Percentiles rank a stretch among this genome's conserved stretches.
phyloP scores from a whole-genome alignment of 2,329 filamentous ascomycete genomes.

The Dactylella cylindrospora region DNA sequence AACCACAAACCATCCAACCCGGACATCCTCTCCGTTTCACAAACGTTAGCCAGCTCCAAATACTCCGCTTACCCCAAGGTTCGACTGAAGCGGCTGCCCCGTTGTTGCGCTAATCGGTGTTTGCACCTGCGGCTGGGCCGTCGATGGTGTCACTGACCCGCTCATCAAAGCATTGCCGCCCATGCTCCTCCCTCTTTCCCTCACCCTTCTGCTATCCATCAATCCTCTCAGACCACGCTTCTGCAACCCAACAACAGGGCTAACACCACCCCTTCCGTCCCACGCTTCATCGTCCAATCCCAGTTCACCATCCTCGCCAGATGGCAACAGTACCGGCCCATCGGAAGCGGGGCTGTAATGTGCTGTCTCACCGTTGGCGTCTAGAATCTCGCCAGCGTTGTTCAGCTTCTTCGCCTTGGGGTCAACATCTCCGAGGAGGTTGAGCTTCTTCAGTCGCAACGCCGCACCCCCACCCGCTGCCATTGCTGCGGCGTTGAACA shows the following conservation, averaged over 20 bases:
- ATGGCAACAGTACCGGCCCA: constrained; percentile 53
- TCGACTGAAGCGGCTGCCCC: constrained; percentile 12
- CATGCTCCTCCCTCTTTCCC: constrained; percentile 64
- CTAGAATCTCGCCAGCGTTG: constrained; percentile 16
- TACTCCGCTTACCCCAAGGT: constrained; percentile 19
- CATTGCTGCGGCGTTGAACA: constrained; percentile 98
- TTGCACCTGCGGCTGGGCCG: constrained; percentile 5
- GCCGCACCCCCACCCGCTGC: constrained; percentile 86
- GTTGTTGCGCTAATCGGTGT: constrained; percentile 3
- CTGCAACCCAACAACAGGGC: constrained; percentile 90
- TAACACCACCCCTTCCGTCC: constrained; percentile 69
- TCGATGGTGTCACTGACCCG: not conserved
- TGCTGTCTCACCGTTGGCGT: constrained; percentile 22
- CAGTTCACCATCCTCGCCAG: constrained; percentile 52
- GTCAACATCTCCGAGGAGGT: constrained; percentile 55
- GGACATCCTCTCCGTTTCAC: not conserved
- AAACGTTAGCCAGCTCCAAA: constrained; percentile 21
- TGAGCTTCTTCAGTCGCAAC: constrained; percentile 67
- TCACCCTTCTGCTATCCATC: constrained; percentile 88
- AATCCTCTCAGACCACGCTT: constrained; percentile 87
- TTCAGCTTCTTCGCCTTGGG: constrained; percentile 25
- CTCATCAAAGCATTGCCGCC: constrained; percentile 43
- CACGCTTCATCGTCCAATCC: constrained; percentile 66
- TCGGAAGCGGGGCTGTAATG: constrained; percentile 45
- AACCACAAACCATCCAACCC: not conserved